Percentiles rank a stretch among this genome's conserved stretches.
Conservation (phyloP, 106 monocot genomes). For the Cymbidium sinense region DNA sequence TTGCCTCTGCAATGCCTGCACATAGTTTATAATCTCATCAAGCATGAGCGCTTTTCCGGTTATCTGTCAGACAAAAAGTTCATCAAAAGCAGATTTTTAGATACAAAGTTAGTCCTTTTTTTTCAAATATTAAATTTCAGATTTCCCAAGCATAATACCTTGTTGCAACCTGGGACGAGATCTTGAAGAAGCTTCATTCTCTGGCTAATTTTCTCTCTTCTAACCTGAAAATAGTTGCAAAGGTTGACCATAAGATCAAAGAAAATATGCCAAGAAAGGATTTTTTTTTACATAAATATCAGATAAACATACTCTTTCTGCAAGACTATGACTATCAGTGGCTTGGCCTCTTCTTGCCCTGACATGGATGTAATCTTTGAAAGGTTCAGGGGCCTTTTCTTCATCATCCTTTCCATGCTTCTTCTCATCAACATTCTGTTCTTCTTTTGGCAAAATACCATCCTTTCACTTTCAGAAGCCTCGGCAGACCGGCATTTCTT, state of each 20-base stretch:
- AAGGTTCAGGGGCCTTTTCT: constrained; percentile 31
- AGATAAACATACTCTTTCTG: constrained; percentile 45
- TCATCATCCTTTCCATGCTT: constrained; percentile 31
- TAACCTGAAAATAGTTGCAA: constrained; percentile 28
- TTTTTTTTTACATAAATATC: neutral
- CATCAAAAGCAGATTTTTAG: neutral
- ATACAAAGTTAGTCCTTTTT: neutral
- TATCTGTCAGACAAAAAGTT: constrained; percentile 22
- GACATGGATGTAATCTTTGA: constrained; percentile 78
- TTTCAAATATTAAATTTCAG: neutral
- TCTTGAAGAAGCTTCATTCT: constrained; percentile 87
- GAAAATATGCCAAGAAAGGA: neutral
- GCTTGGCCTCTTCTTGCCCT: constrained; percentile 85
- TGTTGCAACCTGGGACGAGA: constrained; percentile 78
- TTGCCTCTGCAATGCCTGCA: constrained; percentile 54
- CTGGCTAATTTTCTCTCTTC: constrained; percentile 79
- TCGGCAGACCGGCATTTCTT: constrained; percentile 31
- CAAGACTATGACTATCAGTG: constrained; percentile 86
- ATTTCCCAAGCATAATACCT: constrained; percentile 19
- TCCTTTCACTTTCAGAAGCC: constrained; percentile 11
- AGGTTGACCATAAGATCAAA: neutral
- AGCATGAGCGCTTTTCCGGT: constrained; percentile 61
- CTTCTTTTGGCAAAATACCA: constrained; percentile 19
- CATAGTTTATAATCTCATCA: constrained; percentile 65
- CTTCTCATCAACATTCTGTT: constrained; percentile 18